Evolutionary conservation across 306 rosid species (phyloP).

Genomic region (Gleditsia sinensis): DNA sequence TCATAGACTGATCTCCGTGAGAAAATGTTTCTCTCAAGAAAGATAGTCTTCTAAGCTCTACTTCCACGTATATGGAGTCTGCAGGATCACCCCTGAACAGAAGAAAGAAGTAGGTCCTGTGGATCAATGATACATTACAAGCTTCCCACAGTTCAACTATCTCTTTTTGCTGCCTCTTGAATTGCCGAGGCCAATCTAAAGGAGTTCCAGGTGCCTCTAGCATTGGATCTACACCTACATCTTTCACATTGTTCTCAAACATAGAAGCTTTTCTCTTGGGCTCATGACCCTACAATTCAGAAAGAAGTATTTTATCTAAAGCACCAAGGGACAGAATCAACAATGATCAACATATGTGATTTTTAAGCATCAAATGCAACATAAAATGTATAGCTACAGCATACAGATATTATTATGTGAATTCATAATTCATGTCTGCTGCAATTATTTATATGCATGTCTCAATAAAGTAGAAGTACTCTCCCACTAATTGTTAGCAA

Average conservation of each 20-base stretch:
- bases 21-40: constrained; percentile 79
- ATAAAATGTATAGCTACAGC: not conserved
- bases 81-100: constrained; percentile 84
- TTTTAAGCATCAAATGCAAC: constrained; percentile 1
- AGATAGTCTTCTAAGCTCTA: constrained; percentile 80
- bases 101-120: constrained; percentile 96
- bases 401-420: not conserved
- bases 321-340: not conserved
- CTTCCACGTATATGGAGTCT: constrained; percentile 96
- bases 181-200: constrained; percentile 77
- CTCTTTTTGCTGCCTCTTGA: constrained; percentile 70
- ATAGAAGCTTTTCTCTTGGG: not conserved
- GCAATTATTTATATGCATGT: not conserved
- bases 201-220: constrained; percentile 55
- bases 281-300: constrained; percentile 52
- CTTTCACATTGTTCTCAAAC: constrained; percentile 48
- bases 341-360: constrained; percentile 1
- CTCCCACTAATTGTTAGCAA: constrained; percentile 18
- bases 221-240: constrained; percentile 66
- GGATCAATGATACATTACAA: constrained; percentile 85
- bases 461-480: constrained; percentile 6
- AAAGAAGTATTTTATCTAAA: constrained; percentile 19
- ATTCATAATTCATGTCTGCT: not conserved
- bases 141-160: constrained; percentile 89
- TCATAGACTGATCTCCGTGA: constrained; percentile 45